A percentile compares a stretch with the other conserved stretches of the same genome.
Evolutionary conservation across 2,329 filamentous ascomycete genomes (phyloP).

Genomic region (Neophaeococcomyces aloes): DNA sequence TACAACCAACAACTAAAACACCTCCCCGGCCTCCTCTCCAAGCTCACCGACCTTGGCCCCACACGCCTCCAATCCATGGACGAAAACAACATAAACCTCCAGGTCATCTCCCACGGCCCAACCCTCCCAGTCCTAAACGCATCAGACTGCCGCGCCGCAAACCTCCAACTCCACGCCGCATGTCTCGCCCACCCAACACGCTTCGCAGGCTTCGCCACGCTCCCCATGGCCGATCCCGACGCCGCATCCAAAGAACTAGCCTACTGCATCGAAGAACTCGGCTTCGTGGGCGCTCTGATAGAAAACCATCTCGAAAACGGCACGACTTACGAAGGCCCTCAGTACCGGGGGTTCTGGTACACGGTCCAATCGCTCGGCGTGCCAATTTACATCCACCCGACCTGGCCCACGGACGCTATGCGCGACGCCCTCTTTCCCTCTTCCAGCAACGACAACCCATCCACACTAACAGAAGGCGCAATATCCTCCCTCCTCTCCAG

Average conservation of each 20-base stretch:
- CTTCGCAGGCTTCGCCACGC: conserved; percentile 33
- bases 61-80: conserved; percentile 10
- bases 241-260: conserved; percentile 27
- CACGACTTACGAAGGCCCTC: conserved; percentile 34
- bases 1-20: no score
- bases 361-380: conserved; percentile 37
- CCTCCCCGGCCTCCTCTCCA: no score
- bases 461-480: conserved; percentile 10
- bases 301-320: conserved; percentile 27
- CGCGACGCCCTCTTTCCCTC: no score
- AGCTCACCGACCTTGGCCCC: no score
- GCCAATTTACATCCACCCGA: conserved; percentile 43
- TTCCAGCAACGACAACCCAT: neutral
- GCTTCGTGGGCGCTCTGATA: conserved; percentile 40
- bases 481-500: conserved; percentile 19
- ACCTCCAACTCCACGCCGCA: conserved; percentile 6
- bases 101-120: neutral
- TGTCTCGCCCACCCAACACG: conserved; percentile 22
- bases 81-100: conserved; percentile 25
- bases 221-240: conserved; percentile 31
- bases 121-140: no score
- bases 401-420: no score
- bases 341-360: conserved; percentile 34
- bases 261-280: conserved; percentile 31
- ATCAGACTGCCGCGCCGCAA: neutral